phyloP scores from a whole-genome alignment of 176 grass and related monocot genomes.

The Bonia amplexicaulis region DNA sequence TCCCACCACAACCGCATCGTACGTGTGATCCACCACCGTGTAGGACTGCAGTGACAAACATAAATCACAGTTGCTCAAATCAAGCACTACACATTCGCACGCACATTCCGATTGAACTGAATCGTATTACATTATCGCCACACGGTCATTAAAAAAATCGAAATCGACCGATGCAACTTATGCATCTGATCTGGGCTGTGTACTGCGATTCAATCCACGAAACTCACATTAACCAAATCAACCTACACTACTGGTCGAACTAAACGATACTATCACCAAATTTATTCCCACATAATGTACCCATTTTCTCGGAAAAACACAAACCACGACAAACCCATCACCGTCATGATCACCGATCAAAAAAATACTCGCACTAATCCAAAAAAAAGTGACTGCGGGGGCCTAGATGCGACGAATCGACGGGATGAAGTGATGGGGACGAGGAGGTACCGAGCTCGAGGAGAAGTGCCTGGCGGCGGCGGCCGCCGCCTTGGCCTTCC shows the following conservation, averaged over 20 bases:
- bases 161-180: constrained; percentile 9
- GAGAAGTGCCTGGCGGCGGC: constrained; percentile 39
- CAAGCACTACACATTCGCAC: background rate
- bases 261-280: background rate
- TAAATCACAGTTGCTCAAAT: background rate
- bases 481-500: constrained; percentile 45
- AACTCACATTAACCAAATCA: background rate
- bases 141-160: background rate
- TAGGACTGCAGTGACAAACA: constrained; percentile 43
- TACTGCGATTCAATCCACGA: background rate
- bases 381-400: background rate
- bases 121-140: no score
- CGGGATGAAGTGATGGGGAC: background rate
- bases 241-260: background rate
- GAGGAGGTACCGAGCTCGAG: constrained; percentile 46
- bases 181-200: constrained; percentile 48
- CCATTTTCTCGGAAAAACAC: background rate
- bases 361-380: background rate
- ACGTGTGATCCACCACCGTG: constrained; percentile 88
- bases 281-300: background rate
- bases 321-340: background rate
- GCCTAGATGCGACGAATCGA: background rate
- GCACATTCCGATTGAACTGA: background rate
- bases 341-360: background rate
- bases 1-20: constrained; percentile 92